Conservation (phyloP, 192 early-diverging fungal species). For the Hyaloraphidium curvatum region DNA sequence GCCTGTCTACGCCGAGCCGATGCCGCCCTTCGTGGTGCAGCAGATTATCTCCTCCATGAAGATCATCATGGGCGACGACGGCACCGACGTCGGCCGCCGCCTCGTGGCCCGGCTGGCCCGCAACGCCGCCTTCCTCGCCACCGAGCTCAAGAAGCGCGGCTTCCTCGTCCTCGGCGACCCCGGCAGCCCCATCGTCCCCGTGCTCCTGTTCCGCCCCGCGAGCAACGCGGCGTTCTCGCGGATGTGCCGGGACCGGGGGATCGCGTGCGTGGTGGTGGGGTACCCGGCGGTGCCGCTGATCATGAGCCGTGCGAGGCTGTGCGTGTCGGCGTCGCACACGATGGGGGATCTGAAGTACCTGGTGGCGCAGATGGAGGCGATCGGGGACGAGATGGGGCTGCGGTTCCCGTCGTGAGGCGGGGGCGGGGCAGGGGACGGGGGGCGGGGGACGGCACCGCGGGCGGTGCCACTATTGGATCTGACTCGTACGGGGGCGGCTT, state of each 20-base stretch:
- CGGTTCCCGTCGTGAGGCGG: too few relatives aligned
- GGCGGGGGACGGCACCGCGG: too few relatives aligned
- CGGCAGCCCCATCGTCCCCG: slow-evolving; percentile 77
- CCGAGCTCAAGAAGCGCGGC: slow-evolving; percentile 51
- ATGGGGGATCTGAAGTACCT: slow-evolving; percentile 52
- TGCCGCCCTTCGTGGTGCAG: slow-evolving; percentile 63
- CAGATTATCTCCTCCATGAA: slow-evolving; percentile 77
- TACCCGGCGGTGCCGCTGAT: slow-evolving; percentile 98
- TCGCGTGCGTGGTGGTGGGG: slow-evolving; percentile 94
- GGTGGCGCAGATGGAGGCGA: too few relatives aligned
- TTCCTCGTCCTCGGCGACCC: slow-evolving; percentile 70
- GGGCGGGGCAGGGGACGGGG: too few relatives aligned
- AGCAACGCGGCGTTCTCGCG: slow-evolving; percentile 95
- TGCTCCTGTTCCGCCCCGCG: slow-evolving; percentile 78
- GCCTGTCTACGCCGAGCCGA: slow-evolving; percentile 75
- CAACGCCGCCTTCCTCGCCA: slow-evolving; percentile 70
- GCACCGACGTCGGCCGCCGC: too few relatives aligned
- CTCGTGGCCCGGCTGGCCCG: slow-evolving; percentile 65
- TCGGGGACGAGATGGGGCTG: too few relatives aligned
- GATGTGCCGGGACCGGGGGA: slow-evolving; percentile 66
- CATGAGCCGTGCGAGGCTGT: slow-evolving; percentile 81
- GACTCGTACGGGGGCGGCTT: too few relatives aligned
- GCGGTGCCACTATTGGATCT: too few relatives aligned
- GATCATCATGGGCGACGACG: slow-evolving; percentile 87
- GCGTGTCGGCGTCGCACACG: slow-evolving; percentile 83